These are phyloP conservation scores for Monosporascus sp. DNA, from an alignment of 2,329 filamentous ascomycete species.

Conservation along the genomic window DNA sequence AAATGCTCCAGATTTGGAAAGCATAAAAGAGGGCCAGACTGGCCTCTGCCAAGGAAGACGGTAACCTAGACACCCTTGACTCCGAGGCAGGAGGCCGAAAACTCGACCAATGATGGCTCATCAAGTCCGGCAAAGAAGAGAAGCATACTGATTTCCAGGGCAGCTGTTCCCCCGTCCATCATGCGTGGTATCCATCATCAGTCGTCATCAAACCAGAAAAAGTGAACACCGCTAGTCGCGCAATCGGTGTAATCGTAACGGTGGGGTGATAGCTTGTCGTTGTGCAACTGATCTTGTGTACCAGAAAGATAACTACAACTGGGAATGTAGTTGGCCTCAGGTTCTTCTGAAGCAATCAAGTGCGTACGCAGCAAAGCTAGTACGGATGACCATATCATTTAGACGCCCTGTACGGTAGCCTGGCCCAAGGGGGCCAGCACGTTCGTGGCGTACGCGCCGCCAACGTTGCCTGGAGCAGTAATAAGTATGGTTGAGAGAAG, in stretches of 20 bases:
- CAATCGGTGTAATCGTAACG: constrained; percentile 5
- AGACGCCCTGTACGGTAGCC: constrained; percentile 16
- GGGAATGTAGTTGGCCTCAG: constrained; percentile 9
- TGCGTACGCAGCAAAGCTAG: constrained; percentile 6
- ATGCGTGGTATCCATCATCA: constrained; percentile 10
- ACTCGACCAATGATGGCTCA: constrained; percentile 5
- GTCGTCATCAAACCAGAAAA: constrained; percentile 7
- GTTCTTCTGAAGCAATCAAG: constrained; percentile 1
- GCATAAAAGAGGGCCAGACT: constrained; percentile 16
- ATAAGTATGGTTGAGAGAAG: neutral
- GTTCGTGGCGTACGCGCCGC: constrained; percentile 44
- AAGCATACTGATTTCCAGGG: constrained; percentile 13
- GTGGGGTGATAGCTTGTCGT: constrained; percentile 4
- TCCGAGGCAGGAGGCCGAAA: constrained; percentile 1
- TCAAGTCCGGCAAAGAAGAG: constrained; percentile 19
- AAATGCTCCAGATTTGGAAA: constrained; percentile 14
- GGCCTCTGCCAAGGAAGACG: constrained; percentile 1
- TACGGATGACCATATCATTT: neutral
- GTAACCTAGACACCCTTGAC: constrained; percentile 5
- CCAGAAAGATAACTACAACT: constrained; percentile 11
- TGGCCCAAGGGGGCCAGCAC: constrained; percentile 38
- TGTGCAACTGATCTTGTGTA: constrained; percentile 9
- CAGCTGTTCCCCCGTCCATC: constrained; percentile 9
- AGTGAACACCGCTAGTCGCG: neutral
- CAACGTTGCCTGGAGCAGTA: constrained; percentile 42